phyloP scores from a whole-genome alignment of 768 basidiomycete species.

The Lactarius trivialis region DNA sequence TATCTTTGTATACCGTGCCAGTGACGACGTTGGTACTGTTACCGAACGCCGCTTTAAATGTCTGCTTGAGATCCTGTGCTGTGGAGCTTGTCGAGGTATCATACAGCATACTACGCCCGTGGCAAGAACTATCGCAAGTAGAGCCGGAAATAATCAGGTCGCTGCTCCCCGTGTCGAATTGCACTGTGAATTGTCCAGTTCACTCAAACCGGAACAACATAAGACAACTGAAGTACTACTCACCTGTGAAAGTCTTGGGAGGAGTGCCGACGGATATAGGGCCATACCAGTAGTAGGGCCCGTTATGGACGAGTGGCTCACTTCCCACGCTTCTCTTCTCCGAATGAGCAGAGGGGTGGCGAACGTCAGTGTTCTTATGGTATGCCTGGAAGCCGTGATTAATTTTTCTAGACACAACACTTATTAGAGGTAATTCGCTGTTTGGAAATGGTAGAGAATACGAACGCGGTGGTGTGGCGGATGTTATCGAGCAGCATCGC shows the following conservation, averaged over 20 bases:
- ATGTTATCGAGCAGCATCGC: neutral
- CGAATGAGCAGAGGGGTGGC: neutral
- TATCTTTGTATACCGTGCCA: slow-evolving; percentile 39
- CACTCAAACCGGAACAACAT: neutral
- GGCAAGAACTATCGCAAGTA: slow-evolving; percentile 30
- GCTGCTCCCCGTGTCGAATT: slow-evolving; percentile 34
- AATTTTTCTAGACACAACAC: slow-evolving; percentile 1
- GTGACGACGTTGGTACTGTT: slow-evolving; percentile 31
- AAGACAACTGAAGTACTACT: neutral
- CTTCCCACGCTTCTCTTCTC: neutral
- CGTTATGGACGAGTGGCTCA: neutral
- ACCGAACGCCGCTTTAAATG: slow-evolving; percentile 33
- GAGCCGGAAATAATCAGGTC: slow-evolving; percentile 32
- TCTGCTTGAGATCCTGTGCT: slow-evolving; percentile 25
- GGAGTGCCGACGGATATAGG: slow-evolving; percentile 14
- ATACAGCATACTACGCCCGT: neutral
- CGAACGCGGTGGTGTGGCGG: neutral
- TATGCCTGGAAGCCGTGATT: neutral
- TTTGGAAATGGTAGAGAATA: neutral
- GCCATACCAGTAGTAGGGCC: slow-evolving; percentile 5
- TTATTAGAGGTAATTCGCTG: neutral
- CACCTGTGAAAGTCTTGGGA: neutral
- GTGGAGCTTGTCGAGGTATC: neutral
- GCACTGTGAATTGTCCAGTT: slow-evolving; percentile 22
- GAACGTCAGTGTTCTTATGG: neutral